These are phyloP conservation scores for Citrus australasica DNA, from an alignment of 345 rosid species.

Conservation along the genomic window DNA sequence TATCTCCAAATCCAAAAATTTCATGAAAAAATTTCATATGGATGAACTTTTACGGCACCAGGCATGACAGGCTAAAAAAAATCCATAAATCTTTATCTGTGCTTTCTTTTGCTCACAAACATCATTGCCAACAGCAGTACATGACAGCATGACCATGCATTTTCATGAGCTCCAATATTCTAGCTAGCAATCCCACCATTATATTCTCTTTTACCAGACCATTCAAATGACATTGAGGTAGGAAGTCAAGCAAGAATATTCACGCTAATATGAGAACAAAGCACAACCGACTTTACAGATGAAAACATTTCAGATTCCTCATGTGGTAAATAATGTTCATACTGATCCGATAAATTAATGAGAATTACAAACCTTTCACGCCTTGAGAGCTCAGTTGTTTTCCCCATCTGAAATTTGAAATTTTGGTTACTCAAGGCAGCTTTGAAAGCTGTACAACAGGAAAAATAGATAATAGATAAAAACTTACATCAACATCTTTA, in stretches of 20 bases:
- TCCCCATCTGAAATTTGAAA: constrained; percentile 47
- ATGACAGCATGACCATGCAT: not conserved
- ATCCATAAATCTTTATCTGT: not conserved
- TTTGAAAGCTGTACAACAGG: not conserved
- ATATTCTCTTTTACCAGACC: not conserved
- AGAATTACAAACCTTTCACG: constrained; percentile 76
- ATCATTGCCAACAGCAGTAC: not conserved
- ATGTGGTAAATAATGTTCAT: not conserved
- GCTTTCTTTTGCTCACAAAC: not conserved
- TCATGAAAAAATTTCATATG: not conserved
- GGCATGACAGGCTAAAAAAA: not conserved
- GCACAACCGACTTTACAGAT: not conserved
- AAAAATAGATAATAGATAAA: not conserved
- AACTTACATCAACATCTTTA: constrained; percentile 69
- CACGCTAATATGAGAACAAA: not conserved
- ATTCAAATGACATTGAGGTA: not conserved
- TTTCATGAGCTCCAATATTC: not conserved
- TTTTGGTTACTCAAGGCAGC: not conserved
- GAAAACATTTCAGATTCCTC: not conserved
- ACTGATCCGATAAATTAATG: constrained; percentile 4
- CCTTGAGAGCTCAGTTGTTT: constrained; percentile 91
- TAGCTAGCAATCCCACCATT: not conserved
- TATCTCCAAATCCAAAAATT: not conserved
- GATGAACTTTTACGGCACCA: not conserved
- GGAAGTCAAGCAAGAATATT: not conserved